Percentiles rank a stretch among this genome's conserved stretches.
Evolutionary conservation across 306 rosid species (phyloP).

Genomic region (Dalbergia cultrata): DNA sequence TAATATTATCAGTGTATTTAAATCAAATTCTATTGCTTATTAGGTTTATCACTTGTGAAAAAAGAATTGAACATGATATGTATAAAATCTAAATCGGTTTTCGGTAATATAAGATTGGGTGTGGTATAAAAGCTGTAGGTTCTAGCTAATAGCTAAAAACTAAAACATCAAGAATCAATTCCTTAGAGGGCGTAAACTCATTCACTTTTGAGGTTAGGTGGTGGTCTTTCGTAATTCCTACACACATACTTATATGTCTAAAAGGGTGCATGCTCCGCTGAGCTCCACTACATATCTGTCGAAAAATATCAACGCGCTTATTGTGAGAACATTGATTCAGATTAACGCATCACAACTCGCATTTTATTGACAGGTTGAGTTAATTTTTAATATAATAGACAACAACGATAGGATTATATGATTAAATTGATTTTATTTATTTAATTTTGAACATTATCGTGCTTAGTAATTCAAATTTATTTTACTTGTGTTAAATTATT

Average conservation of each 20-base stretch:
- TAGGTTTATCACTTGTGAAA: not conserved
- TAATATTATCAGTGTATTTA: too few relatives aligned
- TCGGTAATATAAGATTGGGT: not conserved
- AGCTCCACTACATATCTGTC: constrained; percentile 14
- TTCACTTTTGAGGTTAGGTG: not conserved
- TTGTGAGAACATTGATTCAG: constrained; percentile 3
- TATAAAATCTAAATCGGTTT: not conserved
- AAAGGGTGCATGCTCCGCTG: not conserved
- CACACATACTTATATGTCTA: constrained; percentile 12
- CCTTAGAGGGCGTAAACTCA: not conserved
- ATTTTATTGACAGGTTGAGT: not conserved
- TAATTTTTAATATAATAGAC: constrained; percentile 1
- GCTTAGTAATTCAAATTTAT: not conserved
- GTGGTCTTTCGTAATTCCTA: not conserved
- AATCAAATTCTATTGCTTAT: not conserved
- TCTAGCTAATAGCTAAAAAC: not conserved
- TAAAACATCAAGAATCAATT: not conserved
- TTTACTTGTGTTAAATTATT: too few relatives aligned
- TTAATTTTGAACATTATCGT: not conserved
- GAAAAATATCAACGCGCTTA: constrained; percentile 41
- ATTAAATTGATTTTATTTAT: not conserved
- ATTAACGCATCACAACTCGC: not conserved
- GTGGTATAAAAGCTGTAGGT: not conserved
- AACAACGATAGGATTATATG: not conserved
- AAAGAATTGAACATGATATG: not conserved